Evolutionary conservation across 176 grass and related monocot genomes (phyloP).

Genomic region (Cenchrus purpureus): DNA sequence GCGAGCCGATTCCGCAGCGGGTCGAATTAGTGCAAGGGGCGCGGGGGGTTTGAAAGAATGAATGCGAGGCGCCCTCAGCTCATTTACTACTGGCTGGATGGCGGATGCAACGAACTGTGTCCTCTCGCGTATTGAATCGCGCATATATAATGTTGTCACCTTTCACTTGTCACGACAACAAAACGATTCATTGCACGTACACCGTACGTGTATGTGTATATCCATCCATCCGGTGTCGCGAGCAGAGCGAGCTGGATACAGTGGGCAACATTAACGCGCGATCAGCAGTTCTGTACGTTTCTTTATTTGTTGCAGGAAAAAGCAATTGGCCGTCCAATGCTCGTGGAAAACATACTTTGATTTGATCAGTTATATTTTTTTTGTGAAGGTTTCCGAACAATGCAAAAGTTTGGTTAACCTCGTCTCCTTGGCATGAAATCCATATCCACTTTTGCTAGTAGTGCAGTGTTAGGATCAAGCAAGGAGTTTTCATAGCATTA

Average conservation of each 20-base stretch:
- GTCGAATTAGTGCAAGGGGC: conserved; percentile 23
- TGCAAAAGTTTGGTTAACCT: not conserved
- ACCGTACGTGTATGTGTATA: no score
- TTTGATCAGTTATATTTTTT: not conserved
- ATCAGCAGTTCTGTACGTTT: not conserved
- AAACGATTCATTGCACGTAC: conserved; percentile 37
- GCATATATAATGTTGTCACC: conserved; percentile 36
- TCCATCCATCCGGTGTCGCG: not conserved
- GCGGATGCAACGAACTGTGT: conserved; percentile 67
- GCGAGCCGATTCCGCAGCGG: conserved; percentile 39
- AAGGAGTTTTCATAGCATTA: not conserved
- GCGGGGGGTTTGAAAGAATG: not conserved
- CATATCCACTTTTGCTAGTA: not conserved
- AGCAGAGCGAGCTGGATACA: conserved; percentile 21
- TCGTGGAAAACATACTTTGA: not conserved
- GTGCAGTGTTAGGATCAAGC: not conserved
- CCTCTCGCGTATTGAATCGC: conserved; percentile 54
- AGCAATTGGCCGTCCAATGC: not conserved
- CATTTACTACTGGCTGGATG: conserved; percentile 52
- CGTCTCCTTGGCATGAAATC: not conserved
- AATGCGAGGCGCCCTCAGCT: conserved; percentile 31
- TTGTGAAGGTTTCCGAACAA: not conserved
- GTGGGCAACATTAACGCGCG: not conserved
- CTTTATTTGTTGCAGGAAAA: not conserved
- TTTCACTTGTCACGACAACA: conserved; percentile 40